Percentiles rank a stretch among this genome's conserved stretches.
phyloP scores from a whole-genome alignment of 1,284 basidiomycete species.

The Trichosporon sp. region DNA sequence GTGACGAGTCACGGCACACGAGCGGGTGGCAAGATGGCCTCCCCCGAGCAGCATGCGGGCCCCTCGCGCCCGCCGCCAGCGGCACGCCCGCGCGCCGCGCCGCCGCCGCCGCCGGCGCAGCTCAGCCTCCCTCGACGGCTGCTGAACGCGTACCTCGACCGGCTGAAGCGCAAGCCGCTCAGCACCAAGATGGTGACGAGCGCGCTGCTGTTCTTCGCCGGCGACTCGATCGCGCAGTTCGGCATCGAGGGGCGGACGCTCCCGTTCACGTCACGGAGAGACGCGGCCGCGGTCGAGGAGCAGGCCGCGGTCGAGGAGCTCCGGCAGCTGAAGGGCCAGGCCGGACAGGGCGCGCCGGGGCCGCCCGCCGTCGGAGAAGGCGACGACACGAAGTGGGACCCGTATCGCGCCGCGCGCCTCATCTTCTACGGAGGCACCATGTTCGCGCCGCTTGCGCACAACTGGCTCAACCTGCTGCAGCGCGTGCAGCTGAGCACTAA shows the following conservation, averaged over 20 bases:
- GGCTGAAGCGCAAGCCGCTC: constrained; percentile 10
- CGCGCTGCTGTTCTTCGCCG: constrained; percentile 12
- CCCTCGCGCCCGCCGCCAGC: background rate
- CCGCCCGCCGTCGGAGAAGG: background rate
- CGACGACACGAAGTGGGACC: constrained; percentile 5
- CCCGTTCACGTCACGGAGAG: background rate
- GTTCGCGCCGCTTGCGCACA: constrained; percentile 22
- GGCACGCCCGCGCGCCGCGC: background rate
- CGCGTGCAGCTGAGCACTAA: constrained; percentile 3
- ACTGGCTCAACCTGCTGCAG: constrained; percentile 18
- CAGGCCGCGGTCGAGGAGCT: background rate
- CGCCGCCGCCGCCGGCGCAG: background rate
- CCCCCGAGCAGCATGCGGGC: background rate
- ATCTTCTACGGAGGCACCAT: constrained; percentile 17
- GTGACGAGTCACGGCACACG: too few species aligned
- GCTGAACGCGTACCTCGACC: constrained; percentile 7
- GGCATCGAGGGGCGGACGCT: constrained; percentile 19
- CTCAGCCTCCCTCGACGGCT: background rate
- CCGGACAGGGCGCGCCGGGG: too few species aligned
- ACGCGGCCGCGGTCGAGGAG: background rate
- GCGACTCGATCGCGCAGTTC: constrained; percentile 22
- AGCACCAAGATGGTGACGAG: constrained; percentile 22
- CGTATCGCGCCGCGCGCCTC: constrained; percentile 11
- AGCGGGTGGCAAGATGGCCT: too few species aligned
- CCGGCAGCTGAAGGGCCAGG: background rate